A percentile compares a stretch with the other conserved stretches of the same genome.
These are phyloP conservation scores for Garcileccinum viscosum DNA, from an alignment of 1,284 basidiomycete species.

Conservation along the genomic window DNA sequence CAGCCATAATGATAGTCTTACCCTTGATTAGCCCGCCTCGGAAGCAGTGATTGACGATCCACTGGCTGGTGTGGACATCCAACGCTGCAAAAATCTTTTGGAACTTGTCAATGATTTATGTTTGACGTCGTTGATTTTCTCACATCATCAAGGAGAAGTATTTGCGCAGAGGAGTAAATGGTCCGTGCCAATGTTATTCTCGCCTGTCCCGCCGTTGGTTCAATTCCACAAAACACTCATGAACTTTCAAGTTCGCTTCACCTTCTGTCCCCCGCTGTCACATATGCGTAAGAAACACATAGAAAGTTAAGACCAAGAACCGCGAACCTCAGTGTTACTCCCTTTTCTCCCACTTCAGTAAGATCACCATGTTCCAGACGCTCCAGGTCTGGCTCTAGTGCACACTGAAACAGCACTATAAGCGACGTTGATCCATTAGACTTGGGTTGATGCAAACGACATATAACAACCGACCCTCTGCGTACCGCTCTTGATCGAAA, in stretches of 20 bases:
- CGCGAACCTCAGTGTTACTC: conserved; percentile 34
- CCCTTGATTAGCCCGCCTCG: conserved; percentile 69
- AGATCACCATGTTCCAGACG: conserved; percentile 64
- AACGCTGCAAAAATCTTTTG: conserved; percentile 39
- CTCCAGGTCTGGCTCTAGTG: conserved; percentile 59
- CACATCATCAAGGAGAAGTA: conserved; percentile 47
- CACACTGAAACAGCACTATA: conserved; percentile 62
- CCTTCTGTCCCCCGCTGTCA: conserved; percentile 19
- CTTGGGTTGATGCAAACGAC: neutral
- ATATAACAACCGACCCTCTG: conserved; percentile 4
- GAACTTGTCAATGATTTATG: conserved; percentile 34
- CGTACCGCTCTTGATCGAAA: conserved; percentile 15
- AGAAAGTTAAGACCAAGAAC: neutral
- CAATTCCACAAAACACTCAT: too few species aligned
- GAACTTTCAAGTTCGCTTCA: conserved; percentile 1
- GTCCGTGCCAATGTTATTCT: conserved; percentile 50
- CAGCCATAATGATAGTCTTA: conserved; percentile 76
- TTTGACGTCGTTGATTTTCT: conserved; percentile 18
- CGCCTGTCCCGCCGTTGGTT: conserved; percentile 29
- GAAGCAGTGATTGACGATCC: conserved; percentile 80
- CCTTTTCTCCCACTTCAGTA: conserved; percentile 40
- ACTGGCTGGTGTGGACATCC: conserved; percentile 66
- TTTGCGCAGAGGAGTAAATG: conserved; percentile 44
- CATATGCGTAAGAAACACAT: neutral
- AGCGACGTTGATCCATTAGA: neutral